Conservation (phyloP, 306 rosid genomes). For the Ormosia semicastrata region DNA sequence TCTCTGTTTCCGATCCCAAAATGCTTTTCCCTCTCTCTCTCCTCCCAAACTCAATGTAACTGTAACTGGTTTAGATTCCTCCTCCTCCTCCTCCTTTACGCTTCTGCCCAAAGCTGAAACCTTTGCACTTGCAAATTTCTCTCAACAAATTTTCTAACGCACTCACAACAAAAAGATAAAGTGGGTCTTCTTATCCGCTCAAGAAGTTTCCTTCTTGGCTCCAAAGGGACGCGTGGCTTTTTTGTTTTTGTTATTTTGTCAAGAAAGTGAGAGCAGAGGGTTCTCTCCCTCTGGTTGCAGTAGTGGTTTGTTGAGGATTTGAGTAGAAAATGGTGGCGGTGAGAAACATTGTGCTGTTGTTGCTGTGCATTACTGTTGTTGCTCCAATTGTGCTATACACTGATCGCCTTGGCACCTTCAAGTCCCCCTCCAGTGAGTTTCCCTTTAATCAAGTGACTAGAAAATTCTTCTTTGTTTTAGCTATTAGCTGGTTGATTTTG, state of each 20-base stretch:
- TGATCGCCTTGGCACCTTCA: conserved; percentile 70
- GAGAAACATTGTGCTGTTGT: conserved; percentile 64
- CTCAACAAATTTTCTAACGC: background rate
- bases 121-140: background rate
- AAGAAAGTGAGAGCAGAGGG: conserved; percentile 13
- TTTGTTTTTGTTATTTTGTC: background rate
- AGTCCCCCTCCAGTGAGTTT: conserved; percentile 61
- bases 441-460: background rate
- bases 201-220: conserved; percentile 17
- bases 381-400: conserved; percentile 90
- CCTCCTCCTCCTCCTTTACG: background rate
- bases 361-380: conserved; percentile 75
- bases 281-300: background rate
- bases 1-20: conserved; percentile 21
- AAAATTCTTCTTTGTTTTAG: background rate
- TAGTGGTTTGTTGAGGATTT: background rate
- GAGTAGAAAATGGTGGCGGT: conserved; percentile 47
- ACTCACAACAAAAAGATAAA: conserved; percentile 15
- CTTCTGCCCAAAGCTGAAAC: background rate
- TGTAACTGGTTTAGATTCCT: conserved; percentile 25
- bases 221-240: background rate
- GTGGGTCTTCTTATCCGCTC: conserved; percentile 22
- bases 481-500: background rate
- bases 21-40: background rate
- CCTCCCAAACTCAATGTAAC: background rate